Evolutionary conservation across 2,329 filamentous ascomycete species (phyloP).

Genomic region (Fonsecaea nubica): DNA sequence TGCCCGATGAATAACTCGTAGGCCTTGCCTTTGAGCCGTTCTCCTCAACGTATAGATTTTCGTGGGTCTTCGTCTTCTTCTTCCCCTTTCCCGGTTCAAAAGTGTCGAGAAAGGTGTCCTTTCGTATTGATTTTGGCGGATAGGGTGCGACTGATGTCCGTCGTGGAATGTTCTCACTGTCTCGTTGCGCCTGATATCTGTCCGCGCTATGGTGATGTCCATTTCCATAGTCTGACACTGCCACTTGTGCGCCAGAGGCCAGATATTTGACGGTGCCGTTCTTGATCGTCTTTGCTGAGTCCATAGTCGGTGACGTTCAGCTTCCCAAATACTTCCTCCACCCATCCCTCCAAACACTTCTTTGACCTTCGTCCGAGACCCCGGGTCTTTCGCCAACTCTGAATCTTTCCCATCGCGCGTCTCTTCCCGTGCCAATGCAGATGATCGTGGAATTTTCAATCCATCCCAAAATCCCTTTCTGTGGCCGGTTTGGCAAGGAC

Average conservation of each 20-base stretch:
- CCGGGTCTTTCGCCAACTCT: constrained; percentile 66
- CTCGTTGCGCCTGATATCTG: background rate
- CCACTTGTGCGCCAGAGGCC: background rate
- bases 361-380: constrained; percentile 65
- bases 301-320: constrained; percentile 21
- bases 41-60: background rate
- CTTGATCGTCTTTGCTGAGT: background rate
- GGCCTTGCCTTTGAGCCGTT: background rate
- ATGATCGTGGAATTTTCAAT: constrained; percentile 72
- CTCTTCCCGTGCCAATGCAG: constrained; percentile 78
- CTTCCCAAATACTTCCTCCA: constrained; percentile 79
- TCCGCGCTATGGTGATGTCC: background rate
- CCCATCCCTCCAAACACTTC: constrained; percentile 72
- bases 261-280: background rate
- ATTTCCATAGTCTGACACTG: background rate
- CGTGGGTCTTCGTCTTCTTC: background rate
- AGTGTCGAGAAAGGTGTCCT: background rate
- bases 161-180: background rate
- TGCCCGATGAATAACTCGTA: background rate
- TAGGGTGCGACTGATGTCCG: background rate
- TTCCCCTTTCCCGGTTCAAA: background rate
- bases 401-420: constrained; percentile 89
- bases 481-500: constrained; percentile 64
- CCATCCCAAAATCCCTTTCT: constrained; percentile 89
- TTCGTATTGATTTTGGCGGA: background rate